Conservation (phyloP, 2,329 filamentous ascomycete species). For the Metarhizium robertsii region DNA sequence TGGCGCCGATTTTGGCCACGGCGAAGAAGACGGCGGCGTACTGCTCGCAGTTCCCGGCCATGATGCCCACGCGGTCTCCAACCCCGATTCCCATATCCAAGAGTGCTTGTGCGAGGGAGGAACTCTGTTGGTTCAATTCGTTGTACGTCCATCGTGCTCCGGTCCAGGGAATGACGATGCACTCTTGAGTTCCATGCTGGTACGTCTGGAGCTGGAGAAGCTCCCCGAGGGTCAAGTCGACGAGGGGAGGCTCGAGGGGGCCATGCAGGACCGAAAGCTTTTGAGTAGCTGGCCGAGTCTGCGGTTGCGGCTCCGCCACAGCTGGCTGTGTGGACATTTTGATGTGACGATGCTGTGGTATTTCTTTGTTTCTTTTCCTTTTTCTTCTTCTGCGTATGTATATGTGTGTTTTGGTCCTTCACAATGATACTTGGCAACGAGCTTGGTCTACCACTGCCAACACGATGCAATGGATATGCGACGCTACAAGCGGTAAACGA, state of each 20-base stretch:
- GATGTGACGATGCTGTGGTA: background rate
- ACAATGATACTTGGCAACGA: background rate
- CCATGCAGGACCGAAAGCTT: slow-evolving; percentile 55
- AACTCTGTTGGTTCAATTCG: slow-evolving; percentile 52
- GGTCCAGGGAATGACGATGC: slow-evolving; percentile 67
- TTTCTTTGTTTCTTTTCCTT: background rate
- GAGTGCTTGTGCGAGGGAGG: slow-evolving; percentile 54
- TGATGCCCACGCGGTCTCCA: slow-evolving; percentile 64
- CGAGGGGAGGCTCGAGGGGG: slow-evolving; percentile 56
- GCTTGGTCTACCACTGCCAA: background rate
- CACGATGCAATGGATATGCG: background rate
- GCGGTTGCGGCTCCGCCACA: background rate
- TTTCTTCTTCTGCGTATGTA: too few species aligned
- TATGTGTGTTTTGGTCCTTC: background rate
- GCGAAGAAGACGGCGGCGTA: slow-evolving; percentile 71
- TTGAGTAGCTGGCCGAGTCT: slow-evolving; percentile 6
- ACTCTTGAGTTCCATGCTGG: slow-evolving; percentile 56
- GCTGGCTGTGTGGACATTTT: slow-evolving; percentile 1
- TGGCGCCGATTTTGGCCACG: slow-evolving; percentile 55
- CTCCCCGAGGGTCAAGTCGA: slow-evolving; percentile 63
- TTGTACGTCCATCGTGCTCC: slow-evolving; percentile 64
- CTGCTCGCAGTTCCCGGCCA: slow-evolving; percentile 73
- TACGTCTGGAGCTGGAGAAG: slow-evolving; percentile 62
- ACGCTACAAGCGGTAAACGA: too few species aligned
- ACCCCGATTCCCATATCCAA: slow-evolving; percentile 56